phyloP scores from a whole-genome alignment of 169 alveolate genomes.

The Plasmodium malariae region DNA sequence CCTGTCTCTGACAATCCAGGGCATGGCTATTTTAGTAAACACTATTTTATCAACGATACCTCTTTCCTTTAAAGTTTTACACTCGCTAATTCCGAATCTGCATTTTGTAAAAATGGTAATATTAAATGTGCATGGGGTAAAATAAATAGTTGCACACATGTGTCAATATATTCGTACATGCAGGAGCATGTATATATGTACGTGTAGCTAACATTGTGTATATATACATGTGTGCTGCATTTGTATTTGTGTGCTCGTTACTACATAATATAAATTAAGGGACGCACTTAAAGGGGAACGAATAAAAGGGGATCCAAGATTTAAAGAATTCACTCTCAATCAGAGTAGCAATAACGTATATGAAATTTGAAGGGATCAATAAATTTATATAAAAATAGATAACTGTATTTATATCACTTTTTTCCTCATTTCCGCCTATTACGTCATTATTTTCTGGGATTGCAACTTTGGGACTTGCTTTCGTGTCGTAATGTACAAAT shows the following conservation, averaged over 20 bases:
- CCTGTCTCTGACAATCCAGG: constrained; percentile 68
- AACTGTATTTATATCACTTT: constrained; percentile 39
- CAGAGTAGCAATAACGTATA: constrained; percentile 42
- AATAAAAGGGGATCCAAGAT: constrained; percentile 58
- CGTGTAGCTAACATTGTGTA: not conserved
- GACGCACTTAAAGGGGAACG: constrained; percentile 63
- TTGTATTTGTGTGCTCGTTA: too few species aligned
- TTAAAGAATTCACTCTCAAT: constrained; percentile 28
- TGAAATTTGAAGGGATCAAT: constrained; percentile 47
- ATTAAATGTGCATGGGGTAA: not conserved
- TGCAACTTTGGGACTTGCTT: not conserved
- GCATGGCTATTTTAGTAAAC: constrained; percentile 67
- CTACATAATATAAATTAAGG: too few species aligned
- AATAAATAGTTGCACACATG: not conserved
- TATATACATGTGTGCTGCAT: not conserved
- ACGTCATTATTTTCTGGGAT: not conserved
- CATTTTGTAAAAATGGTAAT: not conserved
- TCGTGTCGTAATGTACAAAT: not conserved
- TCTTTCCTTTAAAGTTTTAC: constrained; percentile 34
- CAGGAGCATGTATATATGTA: not conserved
- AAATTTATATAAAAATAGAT: constrained; percentile 58
- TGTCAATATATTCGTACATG: not conserved
- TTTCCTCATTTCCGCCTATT: constrained; percentile 19
- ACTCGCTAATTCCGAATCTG: constrained; percentile 56
- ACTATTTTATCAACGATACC: constrained; percentile 51